These are phyloP conservation scores for Neopestalotiopsis sp. DNA, from an alignment of 2,329 filamentous ascomycete species.

Conservation along the genomic window DNA sequence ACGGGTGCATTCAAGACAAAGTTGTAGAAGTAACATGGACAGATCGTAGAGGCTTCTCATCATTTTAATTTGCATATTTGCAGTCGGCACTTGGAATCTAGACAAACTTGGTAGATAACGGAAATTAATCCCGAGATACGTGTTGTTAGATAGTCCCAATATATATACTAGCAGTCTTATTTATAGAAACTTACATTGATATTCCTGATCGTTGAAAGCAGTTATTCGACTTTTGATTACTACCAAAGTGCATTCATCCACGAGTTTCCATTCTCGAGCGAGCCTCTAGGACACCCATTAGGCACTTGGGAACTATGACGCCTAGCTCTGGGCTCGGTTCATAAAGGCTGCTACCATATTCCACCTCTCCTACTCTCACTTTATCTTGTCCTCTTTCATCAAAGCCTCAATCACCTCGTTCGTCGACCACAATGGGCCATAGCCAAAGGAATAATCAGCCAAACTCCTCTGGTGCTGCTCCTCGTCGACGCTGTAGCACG, in stretches of 20 bases:
- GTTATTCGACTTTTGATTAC: not conserved
- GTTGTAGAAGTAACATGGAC: too few species aligned
- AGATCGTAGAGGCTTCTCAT: not conserved
- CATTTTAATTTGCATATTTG: not conserved
- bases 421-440: slow-evolving; percentile 27
- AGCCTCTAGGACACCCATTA: not conserved
- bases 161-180: not conserved
- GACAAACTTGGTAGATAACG: not conserved
- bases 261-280: not conserved
- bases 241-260: not conserved
- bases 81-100: not conserved
- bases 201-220: not conserved
- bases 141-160: not conserved
- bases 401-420: not conserved
- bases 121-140: not conserved
- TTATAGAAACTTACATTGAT: not conserved
- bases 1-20: too few species aligned
- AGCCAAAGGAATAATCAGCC: slow-evolving; percentile 39
- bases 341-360: not conserved
- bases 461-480: slow-evolving; percentile 39
- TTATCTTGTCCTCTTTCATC: not conserved
- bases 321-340: not conserved
- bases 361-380: not conserved
- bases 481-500: slow-evolving; percentile 39
- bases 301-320: not conserved